Base-by-base conservation (phyloP, 192 early-diverging fungal genomes). In the Radiomyces spectabilis region DNA sequence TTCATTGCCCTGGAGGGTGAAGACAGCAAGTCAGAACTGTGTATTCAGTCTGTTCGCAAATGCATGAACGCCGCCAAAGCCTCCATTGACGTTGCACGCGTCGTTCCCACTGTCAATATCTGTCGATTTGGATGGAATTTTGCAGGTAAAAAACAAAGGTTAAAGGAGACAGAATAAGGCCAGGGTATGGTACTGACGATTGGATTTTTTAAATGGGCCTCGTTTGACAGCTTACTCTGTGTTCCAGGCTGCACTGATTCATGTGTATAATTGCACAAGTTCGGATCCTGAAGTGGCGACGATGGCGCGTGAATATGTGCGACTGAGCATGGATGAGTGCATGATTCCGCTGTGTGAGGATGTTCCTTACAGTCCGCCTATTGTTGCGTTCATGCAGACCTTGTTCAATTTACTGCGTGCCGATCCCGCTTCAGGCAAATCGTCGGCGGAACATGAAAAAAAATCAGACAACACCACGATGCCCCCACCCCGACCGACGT, bases 201-300 rank as follows among this genome's bases (percentile, higher is more conserved):
- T 53, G 3, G 5, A 15, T 24, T 44, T 52, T 16, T 33, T 16
- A 19, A 25, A 27, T 5, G 10, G 4, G 35, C 19, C 6, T 22
- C 5, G 7, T 22, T 53, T 62, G 33, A n/a, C 38, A 38, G 52
- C 35, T 5, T 66, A 66, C 51, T 54, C 64, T 2, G 42, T 59
- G 5, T 66, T 43, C 24, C 64, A 66, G 39, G 56, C 64, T 0
- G 38, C 53, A 0, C 38, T 66, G 26, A 54, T 66, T 7, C 64
- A 66, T 33, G 35, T 66, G 1, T 66, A 55, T 25, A 53, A 66
- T 44, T 66, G 64, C 24, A 59, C 57, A 2, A 55, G 41, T 16
- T 47, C 29, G 1, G 53, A 59, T 25, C 37, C 33, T 13, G 47
- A 29, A 3, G 40, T 60, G n/a, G 52, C 53, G 15, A 13, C 22